Evolutionary conservation across 2,329 filamentous ascomycete species (phyloP), one percentile per base, ranked within the genome.

Genomic region (Sclerotinia minor): DNA sequence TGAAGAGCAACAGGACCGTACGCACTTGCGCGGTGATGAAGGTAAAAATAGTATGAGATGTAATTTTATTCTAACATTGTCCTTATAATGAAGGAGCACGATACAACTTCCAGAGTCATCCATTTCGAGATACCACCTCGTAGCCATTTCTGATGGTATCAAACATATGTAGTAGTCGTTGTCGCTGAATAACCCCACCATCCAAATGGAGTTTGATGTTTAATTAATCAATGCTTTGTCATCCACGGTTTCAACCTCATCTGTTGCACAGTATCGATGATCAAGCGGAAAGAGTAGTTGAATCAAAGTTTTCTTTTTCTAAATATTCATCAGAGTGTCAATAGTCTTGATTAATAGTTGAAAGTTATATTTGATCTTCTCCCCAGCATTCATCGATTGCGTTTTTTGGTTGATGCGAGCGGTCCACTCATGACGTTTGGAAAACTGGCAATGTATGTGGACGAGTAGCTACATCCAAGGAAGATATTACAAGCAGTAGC

Each of bases 21-120:
- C 29, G 45, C 45, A 50, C 59, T 50, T 3, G 32, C 59, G 32
- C 17, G 29, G 19, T 15, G n/a, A 1, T 38, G 32, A 26, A 24
- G n/a, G 9, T 26, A 41, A 24, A 26, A 26, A n/a, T n/a, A n/a
- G n/a, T 13, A 26, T 19, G 4, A 19, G 9, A 13, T 13, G 21
- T 41, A 41, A 15, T 3, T 7, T 17, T 4, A 35, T 50, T 35
- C 9, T 15, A 3, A 15, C 8, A 8, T 6, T 3, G 32, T 6
- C 21, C n/a, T 38, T 13, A 2, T 7, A 3, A 26, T 7, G 3
- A 7, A 61, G 15, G 53, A 2, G 26, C 26, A 6, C 15, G 21
- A 50, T 13, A 0, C 1, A 3, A 2, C 5, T 26, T 2, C 21
- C 1, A 26, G n/a, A 41, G 1, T 13, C 5, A 5, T 8, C 17